phyloP scores from a whole-genome alignment of 148 eudicot species.

The Vaccinium darrowii region DNA sequence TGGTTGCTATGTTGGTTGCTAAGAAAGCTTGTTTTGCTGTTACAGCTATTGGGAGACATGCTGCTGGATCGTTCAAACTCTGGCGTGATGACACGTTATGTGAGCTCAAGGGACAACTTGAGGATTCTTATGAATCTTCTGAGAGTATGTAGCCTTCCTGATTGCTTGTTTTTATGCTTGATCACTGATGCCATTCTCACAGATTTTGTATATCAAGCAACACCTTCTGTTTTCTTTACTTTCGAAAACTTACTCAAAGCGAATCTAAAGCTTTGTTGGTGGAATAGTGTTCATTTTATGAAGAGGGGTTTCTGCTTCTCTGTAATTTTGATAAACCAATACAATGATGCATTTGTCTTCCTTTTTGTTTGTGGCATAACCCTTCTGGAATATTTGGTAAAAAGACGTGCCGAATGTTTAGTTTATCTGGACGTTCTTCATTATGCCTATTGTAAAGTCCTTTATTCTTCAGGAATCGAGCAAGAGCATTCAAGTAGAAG shows the following conservation, averaged over 20 bases:
- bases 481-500: constrained; percentile 72
- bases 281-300: neutral
- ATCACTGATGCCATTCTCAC: neutral
- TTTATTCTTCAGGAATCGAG: constrained; percentile 57
- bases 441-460: neutral
- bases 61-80: constrained; percentile 84
- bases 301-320: neutral
- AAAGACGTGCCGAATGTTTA: too few species aligned
- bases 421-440: neutral
- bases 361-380: neutral
- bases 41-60: constrained; percentile 83
- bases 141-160: constrained; percentile 46
- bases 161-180: neutral
- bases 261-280: neutral
- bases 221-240: neutral
- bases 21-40: constrained; percentile 12
- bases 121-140: constrained; percentile 91
- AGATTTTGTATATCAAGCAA: neutral
- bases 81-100: constrained; percentile 77
- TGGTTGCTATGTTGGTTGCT: neutral
- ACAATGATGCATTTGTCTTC: neutral
- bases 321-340: neutral
- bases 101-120: constrained; percentile 74
- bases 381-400: neutral
- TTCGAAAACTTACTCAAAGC: neutral